Evolutionary conservation across 495 filamentous ascomycete species (phyloP).

Genomic region (Penicillium flavigenum): DNA sequence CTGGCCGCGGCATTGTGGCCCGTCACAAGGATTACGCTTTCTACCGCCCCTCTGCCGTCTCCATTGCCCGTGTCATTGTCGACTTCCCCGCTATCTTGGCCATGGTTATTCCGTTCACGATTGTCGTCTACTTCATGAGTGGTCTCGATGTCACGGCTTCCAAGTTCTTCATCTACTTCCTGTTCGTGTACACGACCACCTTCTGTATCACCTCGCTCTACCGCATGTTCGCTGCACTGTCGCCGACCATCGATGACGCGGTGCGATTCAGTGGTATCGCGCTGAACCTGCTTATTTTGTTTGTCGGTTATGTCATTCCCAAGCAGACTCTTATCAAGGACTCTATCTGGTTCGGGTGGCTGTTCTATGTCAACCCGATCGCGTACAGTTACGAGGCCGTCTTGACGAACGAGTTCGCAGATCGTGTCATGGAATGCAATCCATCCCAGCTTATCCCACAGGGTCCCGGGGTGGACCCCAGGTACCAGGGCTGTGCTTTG

Average conservation of each 20-base stretch:
- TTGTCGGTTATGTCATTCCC: constrained; percentile 79
- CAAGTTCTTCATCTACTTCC: constrained; percentile 72
- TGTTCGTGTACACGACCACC: constrained; percentile 69
- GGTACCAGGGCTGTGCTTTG: constrained; percentile 62
- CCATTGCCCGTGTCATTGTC: constrained; percentile 63
- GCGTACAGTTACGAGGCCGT: constrained; percentile 73
- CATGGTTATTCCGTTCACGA: constrained; percentile 61
- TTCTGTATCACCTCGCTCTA: constrained; percentile 68
- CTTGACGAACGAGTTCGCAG: constrained; percentile 66
- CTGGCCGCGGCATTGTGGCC: constrained; percentile 60
- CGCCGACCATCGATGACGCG: constrained; percentile 69
- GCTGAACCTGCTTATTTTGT: constrained; percentile 68
- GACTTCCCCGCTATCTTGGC: constrained; percentile 67
- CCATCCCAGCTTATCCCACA: constrained; percentile 56
- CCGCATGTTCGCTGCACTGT: constrained; percentile 74
- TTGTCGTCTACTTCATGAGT: constrained; percentile 70
- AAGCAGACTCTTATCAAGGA: constrained; percentile 59
- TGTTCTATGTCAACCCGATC: constrained; percentile 72
- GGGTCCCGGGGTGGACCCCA: constrained; percentile 49
- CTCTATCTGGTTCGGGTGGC: constrained; percentile 79
- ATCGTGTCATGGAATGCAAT: constrained; percentile 58
- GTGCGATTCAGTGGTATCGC: constrained; percentile 69
- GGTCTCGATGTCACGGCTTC: constrained; percentile 61
- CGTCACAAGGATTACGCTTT: constrained; percentile 75
- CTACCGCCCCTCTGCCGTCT: constrained; percentile 71